phyloP scores from a whole-genome alignment of 2,329 filamentous ascomycete species.

The Trichophyton verrucosum region DNA sequence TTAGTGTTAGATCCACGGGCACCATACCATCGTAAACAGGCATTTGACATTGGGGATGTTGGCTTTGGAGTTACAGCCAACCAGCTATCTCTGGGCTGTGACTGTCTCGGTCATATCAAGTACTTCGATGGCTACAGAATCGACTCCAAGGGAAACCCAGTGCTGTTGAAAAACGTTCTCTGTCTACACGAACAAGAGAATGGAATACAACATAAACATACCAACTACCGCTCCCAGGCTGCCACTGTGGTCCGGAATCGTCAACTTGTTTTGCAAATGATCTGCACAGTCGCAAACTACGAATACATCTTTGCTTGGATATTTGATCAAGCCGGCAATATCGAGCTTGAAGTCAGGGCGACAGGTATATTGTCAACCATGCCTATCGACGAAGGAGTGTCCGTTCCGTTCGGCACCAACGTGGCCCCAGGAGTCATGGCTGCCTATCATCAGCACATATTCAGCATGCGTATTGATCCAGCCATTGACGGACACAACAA shows the following conservation, averaged over 20 bases:
- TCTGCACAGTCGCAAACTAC: constrained; percentile 61
- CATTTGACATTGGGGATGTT: constrained; percentile 57
- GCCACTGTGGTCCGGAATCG: constrained; percentile 52
- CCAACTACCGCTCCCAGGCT: constrained; percentile 54
- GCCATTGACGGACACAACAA: constrained; percentile 47
- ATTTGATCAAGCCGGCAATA: constrained; percentile 57
- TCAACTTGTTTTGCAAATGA: constrained; percentile 55
- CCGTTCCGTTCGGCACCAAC: constrained; percentile 55
- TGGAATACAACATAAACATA: constrained; percentile 60
- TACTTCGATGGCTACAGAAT: constrained; percentile 50
- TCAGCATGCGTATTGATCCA: constrained; percentile 54
- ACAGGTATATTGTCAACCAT: constrained; percentile 57
- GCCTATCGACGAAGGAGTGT: constrained; percentile 52
- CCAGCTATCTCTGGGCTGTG: constrained; percentile 56
- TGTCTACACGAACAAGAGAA: constrained; percentile 61
- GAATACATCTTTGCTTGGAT: constrained; percentile 62
- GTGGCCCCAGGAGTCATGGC: constrained; percentile 59
- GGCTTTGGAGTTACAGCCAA: constrained; percentile 57
- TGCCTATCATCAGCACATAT: constrained; percentile 64
- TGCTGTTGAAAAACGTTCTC: constrained; percentile 52
- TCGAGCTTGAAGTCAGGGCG: constrained; percentile 55
- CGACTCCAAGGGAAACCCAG: constrained; percentile 47
- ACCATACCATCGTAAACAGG: constrained; percentile 57
- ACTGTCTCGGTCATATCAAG: constrained; percentile 58
- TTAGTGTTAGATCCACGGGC: constrained; percentile 51